Evolutionary conservation across 1,284 basidiomycete genomes (phyloP).

Genomic region (Chondrostereum purpureum): DNA sequence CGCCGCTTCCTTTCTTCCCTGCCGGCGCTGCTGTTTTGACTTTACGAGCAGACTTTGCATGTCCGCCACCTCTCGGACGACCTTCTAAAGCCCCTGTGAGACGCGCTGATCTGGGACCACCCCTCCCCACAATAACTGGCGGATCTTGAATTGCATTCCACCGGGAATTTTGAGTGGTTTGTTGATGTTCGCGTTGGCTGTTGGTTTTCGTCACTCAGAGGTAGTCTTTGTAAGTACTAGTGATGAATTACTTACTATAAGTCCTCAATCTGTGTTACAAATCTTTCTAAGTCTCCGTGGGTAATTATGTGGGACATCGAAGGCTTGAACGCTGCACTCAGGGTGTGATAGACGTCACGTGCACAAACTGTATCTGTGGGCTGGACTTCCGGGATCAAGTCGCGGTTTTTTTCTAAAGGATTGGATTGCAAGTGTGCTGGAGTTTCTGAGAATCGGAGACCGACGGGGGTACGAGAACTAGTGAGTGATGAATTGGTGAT

Average conservation of each 20-base stretch:
- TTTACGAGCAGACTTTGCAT: neutral
- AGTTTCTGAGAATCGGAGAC: neutral
- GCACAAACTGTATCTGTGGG: conserved; percentile 5
- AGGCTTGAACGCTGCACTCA: conserved; percentile 15
- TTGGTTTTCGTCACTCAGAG: neutral
- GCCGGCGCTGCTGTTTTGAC: neutral
- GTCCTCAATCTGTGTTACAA: conserved; percentile 12
- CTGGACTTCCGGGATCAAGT: neutral
- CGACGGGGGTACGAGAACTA: neutral
- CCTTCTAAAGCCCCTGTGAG: conserved; percentile 17
- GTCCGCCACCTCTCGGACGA: conserved; percentile 15
- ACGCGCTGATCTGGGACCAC: conserved; percentile 13
- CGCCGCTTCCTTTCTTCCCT: neutral
- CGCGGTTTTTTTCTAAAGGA: neutral
- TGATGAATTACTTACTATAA: conserved; percentile 11
- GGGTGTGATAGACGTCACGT: conserved; percentile 14
- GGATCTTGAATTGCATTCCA: conserved; percentile 14
- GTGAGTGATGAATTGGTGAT: neutral
- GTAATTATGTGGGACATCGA: conserved; percentile 17
- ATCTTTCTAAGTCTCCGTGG: conserved; percentile 17
- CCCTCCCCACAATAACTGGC: conserved; percentile 15
- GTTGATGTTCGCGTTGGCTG: too few relatives aligned
- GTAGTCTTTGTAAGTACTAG: neutral
- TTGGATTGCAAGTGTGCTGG: neutral
- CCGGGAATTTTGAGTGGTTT: neutral